Conservation (phyloP, 2,329 filamentous ascomycete genomes). For the Aspergillus fischeri region DNA sequence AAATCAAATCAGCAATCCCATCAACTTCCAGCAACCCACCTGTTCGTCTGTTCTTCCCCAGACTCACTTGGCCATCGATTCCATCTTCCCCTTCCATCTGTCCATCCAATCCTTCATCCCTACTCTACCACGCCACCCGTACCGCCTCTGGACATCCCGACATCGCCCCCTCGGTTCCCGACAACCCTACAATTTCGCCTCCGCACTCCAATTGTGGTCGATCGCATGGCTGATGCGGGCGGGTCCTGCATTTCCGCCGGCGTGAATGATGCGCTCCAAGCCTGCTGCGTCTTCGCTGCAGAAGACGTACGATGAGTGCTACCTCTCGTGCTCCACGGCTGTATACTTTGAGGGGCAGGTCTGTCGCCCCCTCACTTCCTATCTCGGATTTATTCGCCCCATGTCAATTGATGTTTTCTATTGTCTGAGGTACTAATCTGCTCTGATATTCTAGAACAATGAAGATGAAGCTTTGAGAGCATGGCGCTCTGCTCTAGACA, state of each 20-base stretch:
- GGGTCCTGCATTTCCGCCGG: slow-evolving; percentile 18
- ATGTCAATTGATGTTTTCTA: neutral
- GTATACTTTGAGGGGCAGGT: slow-evolving; percentile 96
- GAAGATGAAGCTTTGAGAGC: slow-evolving; percentile 85
- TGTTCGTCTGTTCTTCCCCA: neutral
- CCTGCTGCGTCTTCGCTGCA: slow-evolving; percentile 68
- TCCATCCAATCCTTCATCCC: neutral
- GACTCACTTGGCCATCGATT: neutral
- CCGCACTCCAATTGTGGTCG: neutral
- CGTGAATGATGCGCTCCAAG: slow-evolving; percentile 51
- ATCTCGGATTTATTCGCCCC: neutral
- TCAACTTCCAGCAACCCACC: neutral
- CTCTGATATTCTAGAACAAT: slow-evolving; percentile 62
- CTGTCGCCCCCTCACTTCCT: slow-evolving; percentile 17
- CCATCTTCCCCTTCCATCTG: neutral
- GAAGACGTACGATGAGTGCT: slow-evolving; percentile 97
- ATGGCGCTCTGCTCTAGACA: slow-evolving; percentile 83
- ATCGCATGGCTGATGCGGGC: slow-evolving; percentile 23
- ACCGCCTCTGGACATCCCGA: neutral
- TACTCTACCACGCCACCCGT: neutral
- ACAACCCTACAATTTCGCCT: neutral
- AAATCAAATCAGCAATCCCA: neutral
- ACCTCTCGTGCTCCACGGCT: slow-evolving; percentile 88
- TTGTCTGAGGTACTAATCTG: neutral
- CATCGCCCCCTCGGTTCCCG: neutral